A percentile compares a stretch with the other conserved stretches of the same genome.
Evolutionary conservation across 225 moss, liverwort and hornwort genomes (phyloP).

Genomic region (Sphagnum contortum): DNA sequence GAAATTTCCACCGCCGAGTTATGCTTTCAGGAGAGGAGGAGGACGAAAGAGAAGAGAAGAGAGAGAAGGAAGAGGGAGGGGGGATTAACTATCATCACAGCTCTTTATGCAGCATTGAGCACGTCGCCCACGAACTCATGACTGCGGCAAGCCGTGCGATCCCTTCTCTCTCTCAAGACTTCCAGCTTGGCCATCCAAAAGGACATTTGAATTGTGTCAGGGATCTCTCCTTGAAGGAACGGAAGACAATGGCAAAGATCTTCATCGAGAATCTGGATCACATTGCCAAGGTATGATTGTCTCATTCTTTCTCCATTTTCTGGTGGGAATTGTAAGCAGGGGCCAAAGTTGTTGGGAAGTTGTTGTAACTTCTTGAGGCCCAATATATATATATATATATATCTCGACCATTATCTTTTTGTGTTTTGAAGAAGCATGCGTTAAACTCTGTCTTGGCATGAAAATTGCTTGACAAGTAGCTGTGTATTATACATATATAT

Average conservation of each 20-base stretch:
- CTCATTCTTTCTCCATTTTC: too few relatives aligned
- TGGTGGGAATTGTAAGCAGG: too few relatives aligned
- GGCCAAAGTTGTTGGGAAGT: too few relatives aligned
- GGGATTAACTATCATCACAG: slow-evolving; percentile 8
- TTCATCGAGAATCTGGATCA: slow-evolving; percentile 38
- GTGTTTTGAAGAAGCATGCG: too few relatives aligned
- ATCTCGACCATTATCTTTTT: too few relatives aligned
- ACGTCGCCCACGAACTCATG: slow-evolving; percentile 35
- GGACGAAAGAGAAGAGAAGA: slow-evolving; percentile 22
- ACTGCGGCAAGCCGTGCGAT: slow-evolving; percentile 25
- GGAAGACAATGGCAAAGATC: slow-evolving; percentile 36
- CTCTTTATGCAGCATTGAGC: slow-evolving; percentile 20
- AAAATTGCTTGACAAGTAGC: too few relatives aligned
- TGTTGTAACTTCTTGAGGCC: too few relatives aligned
- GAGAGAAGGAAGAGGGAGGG: slow-evolving; percentile 2
- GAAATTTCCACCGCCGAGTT: slow-evolving; percentile 35
- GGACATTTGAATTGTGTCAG: neutral
- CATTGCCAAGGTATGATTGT: slow-evolving; percentile 28
- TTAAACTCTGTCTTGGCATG: too few relatives aligned
- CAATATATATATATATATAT: too few relatives aligned
- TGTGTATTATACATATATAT: too few relatives aligned
- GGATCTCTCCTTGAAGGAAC: slow-evolving; percentile 17
- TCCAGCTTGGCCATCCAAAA: slow-evolving; percentile 7
- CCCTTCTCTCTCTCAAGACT: slow-evolving; percentile 29
- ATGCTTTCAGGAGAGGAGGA: slow-evolving; percentile 12